These are phyloP conservation scores for Sicyos baderoa DNA, from an alignment of 306 rosid genomes.

Conservation along the genomic window DNA sequence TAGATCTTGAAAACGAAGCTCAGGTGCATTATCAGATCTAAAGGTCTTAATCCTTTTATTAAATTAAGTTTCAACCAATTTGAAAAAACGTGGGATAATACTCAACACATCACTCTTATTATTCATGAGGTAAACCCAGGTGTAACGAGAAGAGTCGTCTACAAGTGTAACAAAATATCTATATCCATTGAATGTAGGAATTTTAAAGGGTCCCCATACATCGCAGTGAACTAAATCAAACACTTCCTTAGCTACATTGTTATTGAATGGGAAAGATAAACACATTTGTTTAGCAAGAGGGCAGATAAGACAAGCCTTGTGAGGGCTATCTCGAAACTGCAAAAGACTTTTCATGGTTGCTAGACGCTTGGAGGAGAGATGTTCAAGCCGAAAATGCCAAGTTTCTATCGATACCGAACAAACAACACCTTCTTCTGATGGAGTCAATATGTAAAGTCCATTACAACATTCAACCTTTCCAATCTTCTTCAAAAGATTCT, in stretches of 20 bases:
- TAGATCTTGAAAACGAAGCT: not conserved
- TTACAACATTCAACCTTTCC: too few species aligned
- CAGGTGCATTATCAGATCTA: not conserved
- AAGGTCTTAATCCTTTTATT: too few species aligned
- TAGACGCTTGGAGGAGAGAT: too few species aligned
- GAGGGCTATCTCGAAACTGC: too few species aligned
- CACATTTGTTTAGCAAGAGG: not conserved
- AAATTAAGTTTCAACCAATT: not conserved
- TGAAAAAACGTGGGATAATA: not conserved
- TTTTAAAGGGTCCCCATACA: not conserved
- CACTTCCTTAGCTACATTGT: not conserved
- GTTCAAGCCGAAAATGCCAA: too few species aligned
- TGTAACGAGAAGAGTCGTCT: not conserved
- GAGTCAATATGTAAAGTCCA: too few species aligned
- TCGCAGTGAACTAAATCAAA: not conserved
- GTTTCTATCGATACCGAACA: too few species aligned
- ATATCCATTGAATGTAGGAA: not conserved
- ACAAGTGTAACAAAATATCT: not conserved
- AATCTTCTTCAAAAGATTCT: too few species aligned
- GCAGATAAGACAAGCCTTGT: not conserved
- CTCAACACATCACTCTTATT: not conserved
- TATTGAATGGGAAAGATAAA: not conserved
- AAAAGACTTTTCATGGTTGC: not conserved
- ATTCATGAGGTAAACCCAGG: not conserved
- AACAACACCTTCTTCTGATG: too few species aligned